phyloP scores from a whole-genome alignment of 2,329 filamentous ascomycete species.

The Tolypocladium paradoxum region DNA sequence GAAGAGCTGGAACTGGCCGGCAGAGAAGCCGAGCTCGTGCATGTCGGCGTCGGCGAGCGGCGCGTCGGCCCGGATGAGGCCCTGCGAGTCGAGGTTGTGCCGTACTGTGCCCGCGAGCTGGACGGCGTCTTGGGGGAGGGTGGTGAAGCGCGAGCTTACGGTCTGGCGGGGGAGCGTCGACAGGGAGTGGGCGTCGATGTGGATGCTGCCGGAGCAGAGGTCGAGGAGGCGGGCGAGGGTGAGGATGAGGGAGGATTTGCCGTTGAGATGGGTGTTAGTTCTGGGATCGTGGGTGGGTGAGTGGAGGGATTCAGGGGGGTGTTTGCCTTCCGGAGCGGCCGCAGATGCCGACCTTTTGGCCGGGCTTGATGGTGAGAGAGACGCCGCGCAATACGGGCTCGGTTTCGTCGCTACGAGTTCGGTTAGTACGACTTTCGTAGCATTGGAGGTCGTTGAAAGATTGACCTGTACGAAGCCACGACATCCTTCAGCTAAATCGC shows the following conservation, averaged over 20 bases:
- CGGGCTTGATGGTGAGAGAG: conserved; percentile 15
- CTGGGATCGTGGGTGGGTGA: too few relatives aligned
- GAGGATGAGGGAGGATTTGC: conserved; percentile 38
- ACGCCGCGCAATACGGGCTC: conserved; percentile 7
- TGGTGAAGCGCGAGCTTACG: conserved; percentile 31
- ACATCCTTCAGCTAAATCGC: conserved; percentile 15
- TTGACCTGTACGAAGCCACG: conserved; percentile 16
- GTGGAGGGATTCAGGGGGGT: neutral
- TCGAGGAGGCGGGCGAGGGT: conserved; percentile 38
- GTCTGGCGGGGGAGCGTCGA: conserved; percentile 26
- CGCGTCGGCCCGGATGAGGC: conserved; percentile 19
- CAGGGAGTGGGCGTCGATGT: conserved; percentile 32
- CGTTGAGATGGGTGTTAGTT: conserved; percentile 19
- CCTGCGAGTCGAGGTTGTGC: conserved; percentile 34
- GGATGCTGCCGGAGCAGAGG: conserved; percentile 23
- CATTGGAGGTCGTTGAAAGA: neutral
- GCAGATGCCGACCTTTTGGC: conserved; percentile 38
- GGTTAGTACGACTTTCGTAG: neutral
- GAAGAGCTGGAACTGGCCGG: conserved; percentile 37
- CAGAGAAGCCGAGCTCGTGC: conserved; percentile 21
- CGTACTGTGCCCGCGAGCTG: conserved; percentile 33
- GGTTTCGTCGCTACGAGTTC: conserved; percentile 5
- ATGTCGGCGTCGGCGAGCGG: conserved; percentile 26
- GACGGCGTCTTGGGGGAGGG: conserved; percentile 38
- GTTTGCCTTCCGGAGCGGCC: conserved; percentile 32